Evolutionary conservation across 108 stramenopile genomes (phyloP), one percentile per base, ranked within the genome.

Genomic region (Heterococcus sp.): DNA sequence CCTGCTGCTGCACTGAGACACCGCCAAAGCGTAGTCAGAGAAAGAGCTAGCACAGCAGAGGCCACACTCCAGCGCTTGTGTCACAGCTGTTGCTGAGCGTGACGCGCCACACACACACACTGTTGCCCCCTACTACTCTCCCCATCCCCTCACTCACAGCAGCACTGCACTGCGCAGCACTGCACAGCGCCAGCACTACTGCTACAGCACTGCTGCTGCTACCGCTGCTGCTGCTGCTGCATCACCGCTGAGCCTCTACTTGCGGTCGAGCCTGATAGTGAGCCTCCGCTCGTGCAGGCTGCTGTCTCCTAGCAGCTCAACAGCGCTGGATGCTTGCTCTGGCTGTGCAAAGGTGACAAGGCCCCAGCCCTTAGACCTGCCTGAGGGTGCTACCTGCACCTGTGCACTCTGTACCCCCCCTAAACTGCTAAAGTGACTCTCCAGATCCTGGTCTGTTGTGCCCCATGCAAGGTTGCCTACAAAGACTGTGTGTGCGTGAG

Each of bases 401-500:
- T 79, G 58, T 37, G 78, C 78, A 11, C 65, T 37, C 8, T 0
- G 36, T 0, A 72, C 38, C 37, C 46, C 46, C 14, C 46, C 21
- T 21, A 58, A 14, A 21, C 14, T 14, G 46, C 8, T 21, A 58
- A 78, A 78, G 32, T 46, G 46, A 26, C 71, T 26, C 4, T 72
- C 68, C 27, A 78, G 78, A 65, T 71, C 78, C 0, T 71, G 65
- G 36, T 78, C 68, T 14, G 69, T 71, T 29, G 78, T 78, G 2
- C 70, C 78, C 78, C 78, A 78, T 1, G 70, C 70, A n/a, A 78
- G 78, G 78, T 78, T 78, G 78, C 78, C 78, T 64, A 78, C 78
- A 69, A 78, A 78, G 30, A 78, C 70, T 32, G 78, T 64, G 78
- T 63, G 36, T 30, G 78, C 70, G 35, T n/a, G n/a, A n/a, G n/a